Evolutionary conservation across 352 stramenopile species (phyloP).

Genomic region (Globisporangium acanthophoron): DNA sequence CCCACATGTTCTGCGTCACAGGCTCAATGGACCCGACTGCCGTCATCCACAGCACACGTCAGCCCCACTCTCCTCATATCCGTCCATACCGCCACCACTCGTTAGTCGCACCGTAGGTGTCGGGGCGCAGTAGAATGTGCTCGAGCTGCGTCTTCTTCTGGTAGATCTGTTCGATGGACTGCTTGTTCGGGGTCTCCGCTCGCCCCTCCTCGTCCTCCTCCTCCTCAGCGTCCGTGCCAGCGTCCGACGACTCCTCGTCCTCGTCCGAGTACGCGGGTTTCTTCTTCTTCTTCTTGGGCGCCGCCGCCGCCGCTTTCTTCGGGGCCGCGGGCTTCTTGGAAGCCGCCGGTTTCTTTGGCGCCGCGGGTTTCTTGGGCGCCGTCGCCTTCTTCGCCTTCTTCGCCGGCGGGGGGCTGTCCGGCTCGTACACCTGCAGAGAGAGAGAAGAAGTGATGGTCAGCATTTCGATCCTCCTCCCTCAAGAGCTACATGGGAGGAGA

Average conservation of each 20-base stretch:
- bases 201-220: constrained; percentile 17
- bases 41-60: background rate
- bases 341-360: constrained; percentile 5
- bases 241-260: constrained; percentile 21
- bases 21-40: constrained; percentile 93
- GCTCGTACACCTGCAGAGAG: constrained; percentile 12
- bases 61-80: background rate
- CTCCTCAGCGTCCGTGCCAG: constrained; percentile 37
- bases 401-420: constrained; percentile 6
- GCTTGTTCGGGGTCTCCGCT: constrained; percentile 30
- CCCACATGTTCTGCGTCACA: constrained; percentile 89
- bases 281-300: constrained; percentile 48
- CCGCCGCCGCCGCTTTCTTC: constrained; percentile 28
- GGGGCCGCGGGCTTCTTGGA: constrained; percentile 37
- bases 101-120: constrained; percentile 91
- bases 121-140: constrained; percentile 96
- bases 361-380: constrained; percentile 2
- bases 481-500: background rate
- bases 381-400: constrained; percentile 8
- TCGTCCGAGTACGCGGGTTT: constrained; percentile 27
- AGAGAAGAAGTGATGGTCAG: background rate
- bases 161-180: constrained; percentile 91
- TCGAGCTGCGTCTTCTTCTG: constrained; percentile 98
- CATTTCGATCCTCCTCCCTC: background rate
- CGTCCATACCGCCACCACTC: background rate